phyloP scores from a whole-genome alignment of 1,284 basidiomycete species.

The Inonotus hispidus region DNA sequence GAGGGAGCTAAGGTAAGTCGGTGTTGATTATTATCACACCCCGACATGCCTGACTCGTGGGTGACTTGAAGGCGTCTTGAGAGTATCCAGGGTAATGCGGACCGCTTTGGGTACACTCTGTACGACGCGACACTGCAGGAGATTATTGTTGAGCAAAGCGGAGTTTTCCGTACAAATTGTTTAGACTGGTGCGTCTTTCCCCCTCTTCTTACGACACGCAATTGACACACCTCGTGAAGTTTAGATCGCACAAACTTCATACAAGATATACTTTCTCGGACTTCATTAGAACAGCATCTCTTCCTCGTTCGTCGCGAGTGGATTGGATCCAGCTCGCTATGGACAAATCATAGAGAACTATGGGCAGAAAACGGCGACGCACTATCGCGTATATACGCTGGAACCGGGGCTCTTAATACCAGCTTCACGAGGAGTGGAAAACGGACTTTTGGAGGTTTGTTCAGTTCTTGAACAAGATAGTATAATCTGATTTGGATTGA shows the following conservation, averaged over 20 bases:
- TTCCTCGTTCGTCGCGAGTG: slow-evolving; percentile 67
- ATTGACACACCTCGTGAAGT: slow-evolving; percentile 37
- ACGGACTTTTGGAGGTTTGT: slow-evolving; percentile 75
- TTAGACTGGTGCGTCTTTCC: slow-evolving; percentile 73
- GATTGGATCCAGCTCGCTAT: slow-evolving; percentile 66
- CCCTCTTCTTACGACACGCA: slow-evolving; percentile 1
- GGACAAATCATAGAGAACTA: slow-evolving; percentile 85
- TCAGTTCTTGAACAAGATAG: background rate
- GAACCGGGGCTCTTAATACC: slow-evolving; percentile 95
- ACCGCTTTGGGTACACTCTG: slow-evolving; percentile 83
- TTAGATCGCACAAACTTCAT: slow-evolving; percentile 98
- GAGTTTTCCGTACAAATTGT: slow-evolving; percentile 93
- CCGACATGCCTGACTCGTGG: slow-evolving; percentile 10
- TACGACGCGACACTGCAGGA: slow-evolving; percentile 62
- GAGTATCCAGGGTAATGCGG: slow-evolving; percentile 59
- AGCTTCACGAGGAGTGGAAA: slow-evolving; percentile 94
- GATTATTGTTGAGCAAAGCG: slow-evolving; percentile 78
- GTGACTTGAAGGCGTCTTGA: slow-evolving; percentile 45
- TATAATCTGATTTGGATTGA: slow-evolving; percentile 13
- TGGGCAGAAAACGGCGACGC: slow-evolving; percentile 98
- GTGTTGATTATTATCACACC: slow-evolving; percentile 8
- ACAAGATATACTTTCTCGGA: slow-evolving; percentile 85
- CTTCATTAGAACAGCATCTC: slow-evolving; percentile 71
- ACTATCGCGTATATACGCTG: slow-evolving; percentile 89
- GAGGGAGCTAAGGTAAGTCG: slow-evolving; percentile 60